Conservation (phyloP, 83 land plant genomes). For the Diphasiastrum complanatum region DNA sequence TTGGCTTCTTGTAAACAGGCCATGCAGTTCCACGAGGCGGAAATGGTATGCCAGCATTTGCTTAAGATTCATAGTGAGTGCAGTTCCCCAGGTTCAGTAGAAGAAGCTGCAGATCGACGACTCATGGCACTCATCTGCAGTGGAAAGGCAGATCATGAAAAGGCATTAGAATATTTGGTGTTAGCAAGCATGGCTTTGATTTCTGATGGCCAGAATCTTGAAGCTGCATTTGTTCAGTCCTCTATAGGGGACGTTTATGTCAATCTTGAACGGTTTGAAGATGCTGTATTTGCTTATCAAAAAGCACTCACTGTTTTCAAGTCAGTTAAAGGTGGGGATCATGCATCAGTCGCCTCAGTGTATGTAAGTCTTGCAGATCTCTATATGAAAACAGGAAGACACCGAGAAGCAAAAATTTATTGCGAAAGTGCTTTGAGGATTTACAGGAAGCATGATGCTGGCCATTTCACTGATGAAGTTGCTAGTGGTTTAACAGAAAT, state of each 20-base stretch:
- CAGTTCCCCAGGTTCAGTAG: too few species aligned
- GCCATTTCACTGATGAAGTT: slow-evolving; percentile 63
- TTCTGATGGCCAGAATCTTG: slow-evolving; percentile 50
- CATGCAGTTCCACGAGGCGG: too few species aligned
- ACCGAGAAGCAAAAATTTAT: slow-evolving; percentile 4
- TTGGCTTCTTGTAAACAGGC: too few species aligned
- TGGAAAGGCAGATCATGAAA: slow-evolving; percentile 66
- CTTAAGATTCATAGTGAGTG: too few species aligned
- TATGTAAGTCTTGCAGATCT: slow-evolving; percentile 52
- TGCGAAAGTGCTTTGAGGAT: slow-evolving; percentile 57
- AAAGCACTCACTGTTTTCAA: slow-evolving; percentile 11
- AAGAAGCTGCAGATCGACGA: too few species aligned
- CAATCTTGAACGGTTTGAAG: not conserved
- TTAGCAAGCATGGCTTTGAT: slow-evolving; percentile 72
- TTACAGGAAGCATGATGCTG: slow-evolving; percentile 47
- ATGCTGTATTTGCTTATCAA: slow-evolving; percentile 1
- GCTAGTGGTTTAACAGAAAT: slow-evolving; percentile 44
- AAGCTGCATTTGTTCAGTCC: slow-evolving; percentile 60
- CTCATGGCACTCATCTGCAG: slow-evolving; percentile 60
- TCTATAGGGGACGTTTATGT: slow-evolving; percentile 43
- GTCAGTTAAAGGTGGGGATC: slow-evolving; percentile 18
- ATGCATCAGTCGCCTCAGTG: slow-evolving; percentile 56
- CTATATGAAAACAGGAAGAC: slow-evolving; percentile 3
- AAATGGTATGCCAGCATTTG: too few species aligned
- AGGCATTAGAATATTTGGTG: slow-evolving; percentile 67